A percentile compares a stretch with the other conserved stretches of the same genome.
These are phyloP conservation scores for Hymenoscyphus infarciens DNA, from an alignment of 2,329 filamentous ascomycete genomes.

Conservation along the genomic window DNA sequence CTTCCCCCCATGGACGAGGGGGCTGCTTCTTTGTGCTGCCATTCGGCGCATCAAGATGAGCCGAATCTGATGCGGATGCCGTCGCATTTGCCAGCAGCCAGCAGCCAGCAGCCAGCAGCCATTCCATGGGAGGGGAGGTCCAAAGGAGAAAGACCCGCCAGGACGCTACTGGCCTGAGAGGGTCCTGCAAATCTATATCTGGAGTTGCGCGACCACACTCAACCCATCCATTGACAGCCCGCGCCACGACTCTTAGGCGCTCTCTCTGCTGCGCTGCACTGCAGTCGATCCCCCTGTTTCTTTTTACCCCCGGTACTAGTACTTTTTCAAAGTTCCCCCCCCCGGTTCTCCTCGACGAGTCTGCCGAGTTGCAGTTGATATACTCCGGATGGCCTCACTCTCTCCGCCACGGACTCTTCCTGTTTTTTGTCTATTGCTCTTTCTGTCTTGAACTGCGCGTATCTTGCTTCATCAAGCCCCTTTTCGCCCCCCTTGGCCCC, in stretches of 20 bases:
- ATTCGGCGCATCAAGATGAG: slow-evolving; percentile 34
- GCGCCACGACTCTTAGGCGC: slow-evolving; percentile 43
- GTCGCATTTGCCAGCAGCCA: not conserved
- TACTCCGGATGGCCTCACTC: slow-evolving; percentile 26
- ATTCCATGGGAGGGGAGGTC: too few species aligned
- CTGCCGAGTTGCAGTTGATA: slow-evolving; percentile 4
- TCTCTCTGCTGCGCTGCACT: slow-evolving; percentile 25
- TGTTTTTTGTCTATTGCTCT: not conserved
- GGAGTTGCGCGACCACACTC: slow-evolving; percentile 17
- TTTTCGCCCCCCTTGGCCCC: slow-evolving; percentile 28
- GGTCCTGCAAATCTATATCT: slow-evolving; percentile 39
- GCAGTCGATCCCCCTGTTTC: slow-evolving; percentile 23
- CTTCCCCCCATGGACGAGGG: slow-evolving; percentile 20
- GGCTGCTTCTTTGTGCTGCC: slow-evolving; percentile 25
- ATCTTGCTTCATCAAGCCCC: slow-evolving; percentile 23
- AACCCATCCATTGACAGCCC: slow-evolving; percentile 42
- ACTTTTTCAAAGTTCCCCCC: not conserved
- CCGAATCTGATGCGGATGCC: slow-evolving; percentile 44
- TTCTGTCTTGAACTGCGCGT: slow-evolving; percentile 19
- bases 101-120: too few species aligned
- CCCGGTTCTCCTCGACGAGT: not conserved
- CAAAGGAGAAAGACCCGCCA: not conserved
- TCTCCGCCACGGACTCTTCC: slow-evolving; percentile 18
- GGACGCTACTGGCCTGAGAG: slow-evolving; percentile 29
- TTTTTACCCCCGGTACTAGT: slow-evolving; percentile 31